Base-by-base conservation (phyloP, 2,329 filamentous ascomycete species). In the Pseudohalonectria lignicola region DNA sequence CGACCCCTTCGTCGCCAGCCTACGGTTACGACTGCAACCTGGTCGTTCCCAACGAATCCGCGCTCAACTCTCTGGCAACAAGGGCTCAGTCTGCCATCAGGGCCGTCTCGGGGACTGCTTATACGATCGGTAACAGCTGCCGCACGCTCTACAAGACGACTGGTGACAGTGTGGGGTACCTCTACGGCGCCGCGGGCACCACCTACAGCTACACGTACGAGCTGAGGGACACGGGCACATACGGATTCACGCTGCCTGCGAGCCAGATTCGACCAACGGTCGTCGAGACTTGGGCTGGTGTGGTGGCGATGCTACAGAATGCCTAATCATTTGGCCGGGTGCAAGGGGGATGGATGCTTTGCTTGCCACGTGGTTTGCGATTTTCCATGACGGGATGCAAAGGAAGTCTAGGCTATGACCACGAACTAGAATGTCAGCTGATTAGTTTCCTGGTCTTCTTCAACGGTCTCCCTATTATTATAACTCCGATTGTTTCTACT, bases 141-240 rank as follows among this genome's bases (percentile, higher is more conserved):
- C 56, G 56, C 32, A 78, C 74, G 20, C 75, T 81, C 45, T 81
- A 81, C 54, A 63, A 70, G 44, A 70, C 74, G 0, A 57, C 60
- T 1, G 66, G 65, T 16, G 59, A 52, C 39, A 63, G 59, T 35
- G 60, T 63, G 15, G 68, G 71, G 50, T 70, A 64, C 40, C 57
- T 59, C 32, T 49, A 50, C n/a, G 66, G 66, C 33, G 55, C 65
- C 5, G 53, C 58, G 31, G 52, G 55, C 21, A 58, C 66, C 2
- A 59, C 63, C 39, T 54, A 63, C 34, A 51, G 53, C 17, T 66
- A 63, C 45, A 59, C 60, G 1, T 49, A 55, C 9, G 63, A 66
- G 51, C 54, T 66, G 31, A 53, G 57, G 34, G 59, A 55, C 40
- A 47, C 49, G 1, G 61, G 60, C 3, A 46, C 47, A 36, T 54